Percentiles rank a stretch among this genome's conserved stretches.
These are phyloP conservation scores for Cucurbita moschata DNA, from an alignment of 306 rosid species.

Conservation along the genomic window DNA sequence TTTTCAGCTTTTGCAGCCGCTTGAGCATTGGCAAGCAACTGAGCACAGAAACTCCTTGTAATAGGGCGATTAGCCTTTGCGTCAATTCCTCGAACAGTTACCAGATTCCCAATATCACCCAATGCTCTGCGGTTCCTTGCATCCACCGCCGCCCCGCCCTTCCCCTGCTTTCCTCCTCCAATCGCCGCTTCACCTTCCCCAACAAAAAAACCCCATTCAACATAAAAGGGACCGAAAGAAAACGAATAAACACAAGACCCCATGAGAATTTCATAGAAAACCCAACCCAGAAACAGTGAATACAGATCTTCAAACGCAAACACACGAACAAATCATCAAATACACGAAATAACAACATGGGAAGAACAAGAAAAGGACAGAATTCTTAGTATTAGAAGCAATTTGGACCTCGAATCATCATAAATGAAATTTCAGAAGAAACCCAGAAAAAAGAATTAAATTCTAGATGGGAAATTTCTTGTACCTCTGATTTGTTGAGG, in stretches of 20 bases:
- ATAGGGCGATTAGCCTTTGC: slow-evolving; percentile 72
- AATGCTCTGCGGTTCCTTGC: slow-evolving; percentile 50
- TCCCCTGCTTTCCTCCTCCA: slow-evolving; percentile 41
- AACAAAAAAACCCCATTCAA: neutral
- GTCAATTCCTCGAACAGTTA: slow-evolving; percentile 27
- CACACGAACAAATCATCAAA: no score
- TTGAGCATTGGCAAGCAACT: slow-evolving; percentile 76
- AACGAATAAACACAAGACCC: no score
- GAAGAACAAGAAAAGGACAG: no score
- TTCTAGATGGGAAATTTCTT: no score
- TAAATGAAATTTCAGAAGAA: no score
- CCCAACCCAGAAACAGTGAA: no score
- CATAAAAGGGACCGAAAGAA: neutral
- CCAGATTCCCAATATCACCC: slow-evolving; percentile 72
- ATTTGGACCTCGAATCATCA: no score
- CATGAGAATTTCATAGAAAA: no score
- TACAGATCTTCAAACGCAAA: no score
- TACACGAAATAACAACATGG: no score
- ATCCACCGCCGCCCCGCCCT: slow-evolving; percentile 34
- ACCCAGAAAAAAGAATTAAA: no score
- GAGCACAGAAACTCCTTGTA: slow-evolving; percentile 82
- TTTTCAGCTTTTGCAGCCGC: slow-evolving; percentile 51
- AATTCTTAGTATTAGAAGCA: no score
- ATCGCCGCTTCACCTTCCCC: slow-evolving; percentile 40
- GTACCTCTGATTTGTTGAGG: neutral